Base-by-base conservation (phyloP, 345 rosid species). In the Eucalyptus melliodora region DNA sequence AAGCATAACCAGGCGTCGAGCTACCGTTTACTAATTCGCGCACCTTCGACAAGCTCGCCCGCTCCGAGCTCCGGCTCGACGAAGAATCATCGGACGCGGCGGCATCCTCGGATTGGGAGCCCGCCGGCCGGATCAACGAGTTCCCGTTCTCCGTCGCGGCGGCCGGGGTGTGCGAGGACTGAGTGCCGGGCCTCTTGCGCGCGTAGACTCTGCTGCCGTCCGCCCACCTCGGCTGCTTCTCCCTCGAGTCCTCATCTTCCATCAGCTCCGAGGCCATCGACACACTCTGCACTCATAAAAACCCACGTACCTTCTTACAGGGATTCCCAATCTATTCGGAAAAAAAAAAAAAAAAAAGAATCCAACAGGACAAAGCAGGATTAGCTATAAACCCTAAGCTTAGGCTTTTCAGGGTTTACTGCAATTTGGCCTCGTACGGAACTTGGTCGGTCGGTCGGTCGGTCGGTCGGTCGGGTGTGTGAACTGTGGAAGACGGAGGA, bases 11-110 rank as follows among this genome's bases (percentile, higher is more conserved):
- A 89, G 91, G 83, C 47, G 86, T 72, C 24, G 86, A 90, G 89
- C 77, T 88, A 85, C 91, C 91, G 81, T 89, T 91, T 89, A 50
- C 19, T 19, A 87, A 87, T 69, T 80, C 88, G 13, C 69, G 89
- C 60, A 60, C 88, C 45, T 60, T 89, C 14, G 50, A 89, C n/a
- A 77, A 87, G 82, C 81, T 83, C 47, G 89, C 89, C 60, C 87
- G 92, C 31, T 86, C 45, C 59, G 50, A 92, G 67, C 91, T 89
- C 85, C 65, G 92, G 88, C 93, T 89, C 14, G 94, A 92, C 9
- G 95, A 94, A 90, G 95, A 94, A 90, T 92, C 92, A 87, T 92
- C 94, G 23, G 95, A 95, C 42, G 90, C 94, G 91, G 89, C 93
- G 47, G 86, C 88, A 34, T 89, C 90, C 47, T 87, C 88, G 26